A percentile compares a stretch with the other conserved stretches of the same genome.
These are phyloP conservation scores for Xylogone sp. DNA, from an alignment of 2,329 filamentous ascomycete genomes.

Conservation along the genomic window DNA sequence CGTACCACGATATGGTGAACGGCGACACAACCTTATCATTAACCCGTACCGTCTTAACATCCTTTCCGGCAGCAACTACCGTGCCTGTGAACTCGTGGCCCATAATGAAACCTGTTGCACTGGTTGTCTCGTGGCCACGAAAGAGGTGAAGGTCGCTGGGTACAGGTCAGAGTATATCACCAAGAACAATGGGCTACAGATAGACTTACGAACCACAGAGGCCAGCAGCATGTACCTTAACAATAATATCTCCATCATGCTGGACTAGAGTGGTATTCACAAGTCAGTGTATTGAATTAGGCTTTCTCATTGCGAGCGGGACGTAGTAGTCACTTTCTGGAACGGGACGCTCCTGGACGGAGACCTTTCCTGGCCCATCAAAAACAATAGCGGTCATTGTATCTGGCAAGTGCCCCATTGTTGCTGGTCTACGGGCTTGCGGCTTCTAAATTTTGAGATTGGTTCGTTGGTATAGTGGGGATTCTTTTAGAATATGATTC, in stretches of 20 bases:
- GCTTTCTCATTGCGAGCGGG: too few relatives aligned
- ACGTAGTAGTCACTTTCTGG: conserved; percentile 67
- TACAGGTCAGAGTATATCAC: too few relatives aligned
- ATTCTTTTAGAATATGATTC: too few relatives aligned
- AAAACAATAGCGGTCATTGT: conserved; percentile 91
- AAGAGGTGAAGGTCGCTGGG: conserved; percentile 87
- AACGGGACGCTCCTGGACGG: conserved; percentile 73
- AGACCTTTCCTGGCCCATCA: conserved; percentile 71
- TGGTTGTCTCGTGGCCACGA: conserved; percentile 72
- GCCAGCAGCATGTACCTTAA: conserved; percentile 79
- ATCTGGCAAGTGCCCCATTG: too few relatives aligned
- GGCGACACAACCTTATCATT: conserved; percentile 80
- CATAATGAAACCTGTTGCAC: conserved; percentile 58
- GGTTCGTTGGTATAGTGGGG: too few relatives aligned
- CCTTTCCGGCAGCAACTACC: conserved; percentile 63
- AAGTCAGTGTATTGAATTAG: too few relatives aligned
- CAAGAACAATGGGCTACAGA: too few relatives aligned
- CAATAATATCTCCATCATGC: conserved; percentile 77
- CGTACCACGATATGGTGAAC: conserved; percentile 77
- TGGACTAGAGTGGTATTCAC: too few relatives aligned
- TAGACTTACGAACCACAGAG: conserved; percentile 81
- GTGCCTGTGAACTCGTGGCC: conserved; percentile 85
- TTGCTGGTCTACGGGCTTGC: too few relatives aligned
- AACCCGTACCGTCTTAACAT: conserved; percentile 63
- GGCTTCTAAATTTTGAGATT: too few relatives aligned